A percentile compares a stretch with the other conserved stretches of the same genome.
Conservation (phyloP, 202 grass and related monocot species). For the Carex arenaria region DNA sequence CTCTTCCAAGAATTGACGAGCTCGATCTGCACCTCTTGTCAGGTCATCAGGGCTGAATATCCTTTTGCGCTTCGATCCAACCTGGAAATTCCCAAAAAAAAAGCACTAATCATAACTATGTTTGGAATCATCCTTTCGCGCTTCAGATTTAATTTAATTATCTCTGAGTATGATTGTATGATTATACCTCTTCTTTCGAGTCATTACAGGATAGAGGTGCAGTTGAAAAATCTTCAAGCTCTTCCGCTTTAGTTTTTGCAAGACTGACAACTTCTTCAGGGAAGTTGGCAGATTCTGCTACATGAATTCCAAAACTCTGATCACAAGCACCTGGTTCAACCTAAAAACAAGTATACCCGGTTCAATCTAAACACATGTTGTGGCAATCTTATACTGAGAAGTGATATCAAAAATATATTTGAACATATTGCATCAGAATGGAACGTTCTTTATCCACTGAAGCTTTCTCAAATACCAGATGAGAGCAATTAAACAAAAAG, state of each 20-base stretch:
- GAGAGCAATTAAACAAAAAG: neutral
- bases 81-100: conserved; percentile 26
- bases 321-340: conserved; percentile 92
- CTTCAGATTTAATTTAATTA: neutral
- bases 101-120: conserved; percentile 6
- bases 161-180: neutral
- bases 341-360: conserved; percentile 30
- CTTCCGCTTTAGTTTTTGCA: conserved; percentile 92
- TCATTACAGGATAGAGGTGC: conserved; percentile 30
- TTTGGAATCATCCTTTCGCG: neutral
- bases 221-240: conserved; percentile 87
- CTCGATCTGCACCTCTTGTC: conserved; percentile 65
- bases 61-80: conserved; percentile 69
- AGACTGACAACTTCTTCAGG: conserved; percentile 79
- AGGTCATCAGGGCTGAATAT: conserved; percentile 63
- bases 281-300: conserved; percentile 96
- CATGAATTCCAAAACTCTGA: conserved; percentile 98
- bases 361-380: neutral
- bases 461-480: neutral
- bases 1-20: conserved; percentile 58
- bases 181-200: conserved; percentile 64
- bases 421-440: neutral
- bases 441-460: neutral
- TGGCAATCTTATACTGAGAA: neutral
- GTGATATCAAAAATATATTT: neutral